Evolutionary conservation across 257 asterid species (phyloP).

Genomic region (Cinchona pubescens): DNA sequence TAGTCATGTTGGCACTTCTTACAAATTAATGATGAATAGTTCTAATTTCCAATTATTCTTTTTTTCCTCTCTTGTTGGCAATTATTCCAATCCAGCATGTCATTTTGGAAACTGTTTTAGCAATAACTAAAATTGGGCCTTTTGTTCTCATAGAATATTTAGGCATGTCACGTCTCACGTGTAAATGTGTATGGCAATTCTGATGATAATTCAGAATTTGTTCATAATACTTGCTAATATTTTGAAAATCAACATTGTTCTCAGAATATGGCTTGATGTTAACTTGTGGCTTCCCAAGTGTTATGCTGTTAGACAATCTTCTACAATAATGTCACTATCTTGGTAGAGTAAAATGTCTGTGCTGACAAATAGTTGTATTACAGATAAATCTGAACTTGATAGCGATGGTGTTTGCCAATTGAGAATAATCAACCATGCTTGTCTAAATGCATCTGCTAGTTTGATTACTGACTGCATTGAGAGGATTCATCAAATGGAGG

Average conservation of each 20-base stretch:
- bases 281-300: background rate
- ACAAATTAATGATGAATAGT: too few species aligned
- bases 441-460: constrained; percentile 59
- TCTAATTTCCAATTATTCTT: too few species aligned
- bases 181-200: too few species aligned
- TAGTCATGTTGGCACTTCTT: background rate
- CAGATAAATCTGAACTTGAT: constrained; percentile 61
- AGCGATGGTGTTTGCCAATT: constrained; percentile 42
- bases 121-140: too few species aligned
- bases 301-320: background rate
- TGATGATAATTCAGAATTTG: too few species aligned
- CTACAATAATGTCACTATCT: constrained; percentile 1
- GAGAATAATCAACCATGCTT: constrained; percentile 55
- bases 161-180: too few species aligned
- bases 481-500: constrained; percentile 64
- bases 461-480: constrained; percentile 54
- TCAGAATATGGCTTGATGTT: too few species aligned
- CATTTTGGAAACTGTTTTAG: background rate
- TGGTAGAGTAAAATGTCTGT: constrained; percentile 16
- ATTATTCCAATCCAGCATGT: background rate
- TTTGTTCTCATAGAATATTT: too few species aligned
- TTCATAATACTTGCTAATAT: too few species aligned
- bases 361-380: constrained; percentile 25
- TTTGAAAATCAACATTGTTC: too few species aligned
- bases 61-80: background rate